Conservation (phyloP, 768 basidiomycete genomes). For the Hemileccinum rubropunctum region DNA sequence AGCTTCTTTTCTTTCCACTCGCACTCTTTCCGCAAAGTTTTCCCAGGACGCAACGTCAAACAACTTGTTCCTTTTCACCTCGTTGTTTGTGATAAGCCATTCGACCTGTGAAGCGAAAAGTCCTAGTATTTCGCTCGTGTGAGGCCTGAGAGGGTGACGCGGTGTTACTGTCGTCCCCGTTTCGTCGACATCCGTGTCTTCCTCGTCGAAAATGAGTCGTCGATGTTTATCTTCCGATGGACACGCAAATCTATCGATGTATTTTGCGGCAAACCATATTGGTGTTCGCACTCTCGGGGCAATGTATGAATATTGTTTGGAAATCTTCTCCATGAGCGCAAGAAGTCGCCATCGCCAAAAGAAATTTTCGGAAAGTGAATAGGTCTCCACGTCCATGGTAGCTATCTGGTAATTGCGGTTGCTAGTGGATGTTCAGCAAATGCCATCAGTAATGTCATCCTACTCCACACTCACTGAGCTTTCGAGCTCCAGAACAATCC, state of each 20-base stretch:
- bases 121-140: slow-evolving; percentile 48
- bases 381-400: slow-evolving; percentile 46
- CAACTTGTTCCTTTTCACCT: slow-evolving; percentile 24
- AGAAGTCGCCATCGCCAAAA: slow-evolving; percentile 50
- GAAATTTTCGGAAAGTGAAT: slow-evolving; percentile 44
- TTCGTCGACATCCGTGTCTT: slow-evolving; percentile 31
- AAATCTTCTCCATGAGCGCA: slow-evolving; percentile 45
- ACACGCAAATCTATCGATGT: slow-evolving; percentile 32
- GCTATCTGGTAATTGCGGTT: slow-evolving; percentile 43
- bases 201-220: slow-evolving; percentile 37
- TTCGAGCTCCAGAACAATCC: slow-evolving; percentile 34
- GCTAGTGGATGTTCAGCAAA: slow-evolving; percentile 26
- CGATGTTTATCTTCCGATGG: slow-evolving; percentile 25
- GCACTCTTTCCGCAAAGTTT: slow-evolving; percentile 38
- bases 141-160: slow-evolving; percentile 46
- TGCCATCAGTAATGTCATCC: background rate
- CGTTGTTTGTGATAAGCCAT: slow-evolving; percentile 57
- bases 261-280: slow-evolving; percentile 48
- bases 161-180: slow-evolving; percentile 29
- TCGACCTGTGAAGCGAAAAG: slow-evolving; percentile 53
- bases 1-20: slow-evolving; percentile 34
- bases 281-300: slow-evolving; percentile 41
- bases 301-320: slow-evolving; percentile 32
- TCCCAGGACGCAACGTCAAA: slow-evolving; percentile 49
- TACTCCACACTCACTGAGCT: slow-evolving; percentile 20